These are phyloP conservation scores for Trichoderma parareesei DNA, from an alignment of 495 filamentous ascomycete genomes.

Conservation along the genomic window DNA sequence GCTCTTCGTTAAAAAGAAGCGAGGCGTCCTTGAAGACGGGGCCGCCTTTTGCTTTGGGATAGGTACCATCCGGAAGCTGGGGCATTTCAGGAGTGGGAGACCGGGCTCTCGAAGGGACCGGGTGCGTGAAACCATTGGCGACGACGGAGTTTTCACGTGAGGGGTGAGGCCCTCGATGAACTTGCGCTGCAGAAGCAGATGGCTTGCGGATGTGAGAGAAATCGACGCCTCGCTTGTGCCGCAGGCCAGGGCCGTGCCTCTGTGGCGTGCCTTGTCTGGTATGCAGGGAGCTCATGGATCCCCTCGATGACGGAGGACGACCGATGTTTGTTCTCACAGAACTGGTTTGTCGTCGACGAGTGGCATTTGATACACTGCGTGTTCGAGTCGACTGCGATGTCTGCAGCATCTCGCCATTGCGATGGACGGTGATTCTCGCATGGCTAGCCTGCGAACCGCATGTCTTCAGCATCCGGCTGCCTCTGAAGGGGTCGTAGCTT, in stretches of 20 bases:
- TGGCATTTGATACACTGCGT: conserved; percentile 5
- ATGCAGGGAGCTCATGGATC: conserved; percentile 51
- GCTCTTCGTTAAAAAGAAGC: conserved; percentile 39
- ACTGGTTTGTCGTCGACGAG: conserved; percentile 11
- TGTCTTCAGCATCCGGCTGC: conserved; percentile 47
- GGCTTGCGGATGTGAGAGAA: conserved; percentile 52
- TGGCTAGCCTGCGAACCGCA: conserved; percentile 29
- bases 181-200: conserved; percentile 14
- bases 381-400: background rate
- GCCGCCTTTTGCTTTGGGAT: conserved; percentile 12
- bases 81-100: conserved; percentile 2
- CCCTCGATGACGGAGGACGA: conserved; percentile 28
- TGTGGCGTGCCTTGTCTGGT: conserved; percentile 41
- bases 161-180: background rate
- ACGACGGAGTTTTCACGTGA: background rate
- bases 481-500: conserved; percentile 80
- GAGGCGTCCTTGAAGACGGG: conserved; percentile 16
- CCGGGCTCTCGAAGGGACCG: conserved; percentile 1
- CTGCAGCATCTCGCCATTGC: conserved; percentile 21
- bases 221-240: conserved; percentile 70
- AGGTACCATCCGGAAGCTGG: conserved; percentile 6
- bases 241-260: conserved; percentile 43
- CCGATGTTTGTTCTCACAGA: conserved; percentile 20
- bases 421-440: conserved; percentile 61
- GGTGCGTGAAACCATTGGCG: background rate